Base-by-base conservation (phyloP, 805 yeast genomes). In the Wickerhamiella kazuoi region DNA sequence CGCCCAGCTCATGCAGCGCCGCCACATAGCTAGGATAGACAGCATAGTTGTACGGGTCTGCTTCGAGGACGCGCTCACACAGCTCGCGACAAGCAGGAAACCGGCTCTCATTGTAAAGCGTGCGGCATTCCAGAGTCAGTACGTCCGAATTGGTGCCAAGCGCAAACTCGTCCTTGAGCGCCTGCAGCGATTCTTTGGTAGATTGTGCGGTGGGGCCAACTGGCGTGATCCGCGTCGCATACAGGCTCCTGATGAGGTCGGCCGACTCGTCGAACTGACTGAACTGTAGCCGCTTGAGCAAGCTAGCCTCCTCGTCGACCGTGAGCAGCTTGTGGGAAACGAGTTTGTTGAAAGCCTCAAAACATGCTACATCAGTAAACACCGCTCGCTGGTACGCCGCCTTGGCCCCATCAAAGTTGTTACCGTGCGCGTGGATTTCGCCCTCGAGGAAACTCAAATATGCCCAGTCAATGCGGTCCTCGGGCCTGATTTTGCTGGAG, bases 341-440 rank as follows among this genome's bases (percentile, higher is more conserved):
- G 37, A 87, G 66, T 52, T 79, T 84, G 49, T 80, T 72, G 54
- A 83, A 83, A 0, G 97, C 96, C 48, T 87, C 98, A 55, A 65
- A 87, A 57, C 96, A 90, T 55, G 84, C 82, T 6, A 80, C 84
- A 56, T 87, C 97, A 2, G 81, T 82, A 47, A 72, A 49, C 0
- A 86, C 74, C 1, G 97, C 95, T 51, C 83, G 94, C 51, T 75
- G 74, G 50, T 74, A 84, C 38, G 90, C 78, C 39, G 79, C 84
- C 50, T 80, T 83, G 0, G 97, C 97, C 44, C 70, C 67, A 17
- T 79, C 90, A 50, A 81, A 77, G 57, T 81, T 81, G 54, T 81
- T 82, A 51, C 79, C 86, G 45, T 77, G 75, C 9, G 87, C 71
- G 55, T 76, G 84, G 3, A 87, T 76, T 42, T 77, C 65, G 1